Evolutionary conservation across 345 rosid species (phyloP).

Genomic region (Rhizophora apiculata): DNA sequence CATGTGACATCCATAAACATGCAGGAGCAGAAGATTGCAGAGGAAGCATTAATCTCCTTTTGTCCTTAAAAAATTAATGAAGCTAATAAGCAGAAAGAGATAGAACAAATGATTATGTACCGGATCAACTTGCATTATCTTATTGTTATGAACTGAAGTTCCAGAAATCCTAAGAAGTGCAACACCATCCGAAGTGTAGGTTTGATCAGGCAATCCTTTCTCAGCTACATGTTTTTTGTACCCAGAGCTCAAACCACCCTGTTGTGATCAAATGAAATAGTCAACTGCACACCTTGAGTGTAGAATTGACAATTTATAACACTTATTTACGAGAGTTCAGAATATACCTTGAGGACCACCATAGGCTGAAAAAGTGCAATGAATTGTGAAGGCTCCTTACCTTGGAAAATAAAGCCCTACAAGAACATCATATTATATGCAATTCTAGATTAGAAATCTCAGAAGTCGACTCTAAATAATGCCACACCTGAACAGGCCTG

Average conservation of each 20-base stretch:
- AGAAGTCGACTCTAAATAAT: conserved; percentile 14
- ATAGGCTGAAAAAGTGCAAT: conserved; percentile 86
- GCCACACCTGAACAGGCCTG: conserved; percentile 83
- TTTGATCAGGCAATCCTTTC: conserved; percentile 62
- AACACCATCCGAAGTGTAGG: conserved; percentile 63
- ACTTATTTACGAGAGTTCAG: neutral
- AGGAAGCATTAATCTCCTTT: neutral
- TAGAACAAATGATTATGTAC: conserved; percentile 38
- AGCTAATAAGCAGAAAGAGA: conserved; percentile 5
- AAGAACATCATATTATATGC: conserved; percentile 29
- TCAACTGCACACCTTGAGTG: conserved; percentile 1
- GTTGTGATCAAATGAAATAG: conserved; percentile 22
- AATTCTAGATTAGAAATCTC: conserved; percentile 9
- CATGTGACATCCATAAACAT: too few relatives aligned
- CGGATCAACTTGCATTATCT: conserved; percentile 76
- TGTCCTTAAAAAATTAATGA: conserved; percentile 4
- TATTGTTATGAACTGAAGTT: conserved; percentile 67
- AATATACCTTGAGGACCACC: conserved; percentile 83
- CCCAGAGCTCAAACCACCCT: conserved; percentile 97
- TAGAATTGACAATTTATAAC: neutral
- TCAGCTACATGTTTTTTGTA: conserved; percentile 70
- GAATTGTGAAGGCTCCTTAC: conserved; percentile 94
- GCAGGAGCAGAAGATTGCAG: neutral
- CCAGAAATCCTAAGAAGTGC: conserved; percentile 88
- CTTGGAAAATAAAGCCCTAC: conserved; percentile 86